These are phyloP conservation scores for Xylaria intraflava DNA, from an alignment of 495 filamentous ascomycete genomes.

Conservation along the genomic window DNA sequence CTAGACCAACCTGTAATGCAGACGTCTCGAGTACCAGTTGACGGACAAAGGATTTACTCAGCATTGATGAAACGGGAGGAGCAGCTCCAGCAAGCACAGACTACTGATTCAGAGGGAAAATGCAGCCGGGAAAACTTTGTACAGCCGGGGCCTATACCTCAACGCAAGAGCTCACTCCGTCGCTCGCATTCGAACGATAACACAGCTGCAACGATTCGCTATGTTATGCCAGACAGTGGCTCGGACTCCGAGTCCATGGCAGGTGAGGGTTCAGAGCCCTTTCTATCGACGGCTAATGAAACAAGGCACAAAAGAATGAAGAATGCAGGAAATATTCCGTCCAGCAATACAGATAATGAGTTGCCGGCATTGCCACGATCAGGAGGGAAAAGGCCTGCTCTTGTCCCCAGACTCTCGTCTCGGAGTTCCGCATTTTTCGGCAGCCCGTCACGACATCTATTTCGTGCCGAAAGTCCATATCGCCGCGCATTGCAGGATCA, in stretches of 20 bases:
- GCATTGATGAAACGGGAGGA: conserved; percentile 55
- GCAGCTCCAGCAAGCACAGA: conserved; percentile 21
- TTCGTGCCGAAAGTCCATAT: conserved; percentile 50
- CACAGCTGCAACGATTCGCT: conserved; percentile 29
- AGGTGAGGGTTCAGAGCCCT: background rate
- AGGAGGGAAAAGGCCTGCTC: conserved; percentile 5
- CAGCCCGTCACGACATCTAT: conserved; percentile 40
- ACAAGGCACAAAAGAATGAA: background rate
- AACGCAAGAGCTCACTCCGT: conserved; percentile 19
- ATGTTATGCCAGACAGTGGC: conserved; percentile 20
- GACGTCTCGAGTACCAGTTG: conserved; percentile 29
- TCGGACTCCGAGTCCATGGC: conserved; percentile 8
- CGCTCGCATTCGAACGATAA: conserved; percentile 1
- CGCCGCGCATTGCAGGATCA: conserved; percentile 42
- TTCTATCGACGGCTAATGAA: background rate
- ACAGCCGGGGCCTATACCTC: conserved; percentile 32
- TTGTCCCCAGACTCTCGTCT: conserved; percentile 13
- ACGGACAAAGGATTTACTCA: conserved; percentile 64
- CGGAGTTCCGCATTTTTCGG: conserved; percentile 36
- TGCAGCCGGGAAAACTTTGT: conserved; percentile 12
- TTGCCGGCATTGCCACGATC: background rate
- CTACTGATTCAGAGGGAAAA: conserved; percentile 26
- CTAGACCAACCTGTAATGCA: conserved; percentile 3
- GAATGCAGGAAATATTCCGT: background rate
- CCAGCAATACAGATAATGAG: background rate